phyloP scores from a whole-genome alignment of 331 rosid species.

The Quercus phellos region DNA sequence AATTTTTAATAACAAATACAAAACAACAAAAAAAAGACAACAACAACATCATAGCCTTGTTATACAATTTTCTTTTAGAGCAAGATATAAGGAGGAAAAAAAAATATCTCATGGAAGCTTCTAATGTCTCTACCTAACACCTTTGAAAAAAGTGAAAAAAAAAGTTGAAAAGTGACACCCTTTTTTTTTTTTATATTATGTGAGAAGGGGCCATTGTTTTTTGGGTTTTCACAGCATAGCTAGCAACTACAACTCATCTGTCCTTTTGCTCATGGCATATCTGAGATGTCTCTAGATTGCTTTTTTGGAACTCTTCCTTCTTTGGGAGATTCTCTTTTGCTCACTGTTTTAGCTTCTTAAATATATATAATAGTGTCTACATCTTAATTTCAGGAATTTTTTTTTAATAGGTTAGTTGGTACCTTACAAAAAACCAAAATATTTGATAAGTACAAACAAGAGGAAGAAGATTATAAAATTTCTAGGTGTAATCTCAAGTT shows the following conservation, averaged over 20 bases:
- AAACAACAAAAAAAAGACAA: background rate
- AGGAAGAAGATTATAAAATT: no score
- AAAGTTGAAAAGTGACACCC: slow-evolving; percentile 48
- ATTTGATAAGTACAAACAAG: no score
- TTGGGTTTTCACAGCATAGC: slow-evolving; percentile 12
- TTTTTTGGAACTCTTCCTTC: slow-evolving; percentile 19
- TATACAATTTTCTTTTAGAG: background rate
- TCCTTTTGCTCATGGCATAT: slow-evolving; percentile 19
- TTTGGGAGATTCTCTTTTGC: slow-evolving; percentile 15
- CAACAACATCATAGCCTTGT: background rate
- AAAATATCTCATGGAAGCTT: slow-evolving; percentile 62
- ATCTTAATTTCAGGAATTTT: background rate
- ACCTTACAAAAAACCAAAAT: background rate
- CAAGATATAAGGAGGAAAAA: background rate
- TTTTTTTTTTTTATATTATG: slow-evolving; percentile 9
- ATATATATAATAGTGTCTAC: background rate
- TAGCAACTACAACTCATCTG: background rate
- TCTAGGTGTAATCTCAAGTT: no score
- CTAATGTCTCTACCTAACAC: slow-evolving; percentile 73
- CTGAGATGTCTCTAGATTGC: slow-evolving; percentile 20
- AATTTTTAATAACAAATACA: background rate
- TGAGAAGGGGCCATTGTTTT: slow-evolving; percentile 30
- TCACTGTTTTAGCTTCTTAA: background rate
- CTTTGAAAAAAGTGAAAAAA: slow-evolving; percentile 49
- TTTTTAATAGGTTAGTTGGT: background rate